Evolutionary conservation across 192 early-diverging fungal species (phyloP), one percentile per base, ranked within the genome.

Genomic region (Backusella psychrophila): DNA sequence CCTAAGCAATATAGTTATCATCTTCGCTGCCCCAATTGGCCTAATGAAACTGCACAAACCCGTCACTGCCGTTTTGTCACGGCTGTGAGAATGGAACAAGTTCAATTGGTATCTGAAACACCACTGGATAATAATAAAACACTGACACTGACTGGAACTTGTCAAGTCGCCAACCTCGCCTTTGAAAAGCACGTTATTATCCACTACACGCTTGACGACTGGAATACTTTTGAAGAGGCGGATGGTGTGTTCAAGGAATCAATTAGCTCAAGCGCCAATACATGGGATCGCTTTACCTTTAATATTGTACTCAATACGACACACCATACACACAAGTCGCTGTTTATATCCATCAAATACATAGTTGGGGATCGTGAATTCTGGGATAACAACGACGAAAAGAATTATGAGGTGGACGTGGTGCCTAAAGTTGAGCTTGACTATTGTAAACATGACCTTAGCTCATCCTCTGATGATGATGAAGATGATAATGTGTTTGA

Each of bases 371-470:
- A 89, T 9, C 69, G 70, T 23, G 92, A 93, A 82, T 88, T 90
- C 84, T 98, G 96, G 96, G 96, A 98, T 88, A 98, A 95, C 83
- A 98, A 98, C 87, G 77, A 81, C 59, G 93, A 91, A 39, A 78
- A 85, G 72, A 96, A 98, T 85, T 95, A 95, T 86, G 84, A 90
- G 75, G 83, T 94, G 66, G n/a, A 66, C 4, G n/a, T 75, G 19
- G 39, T 75, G 3, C 59, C 74, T 31, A 23, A 75, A 7, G 11
- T 65, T 11, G 23, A 44, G 33, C 34, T 66, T 19, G 26, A 31
- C 3, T 2, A 14, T 14, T 49, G 53, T 3, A 6, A 36, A 3
- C 17, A 21, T 23, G 14, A 39, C 11, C 29, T 44, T 17, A 44
- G 21, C 12, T 71, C 42, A 17, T 49, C 70, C 11, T 71, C 70